Evolutionary conservation across 257 asterid species (phyloP).

Genomic region (Solanum peruvianum): DNA sequence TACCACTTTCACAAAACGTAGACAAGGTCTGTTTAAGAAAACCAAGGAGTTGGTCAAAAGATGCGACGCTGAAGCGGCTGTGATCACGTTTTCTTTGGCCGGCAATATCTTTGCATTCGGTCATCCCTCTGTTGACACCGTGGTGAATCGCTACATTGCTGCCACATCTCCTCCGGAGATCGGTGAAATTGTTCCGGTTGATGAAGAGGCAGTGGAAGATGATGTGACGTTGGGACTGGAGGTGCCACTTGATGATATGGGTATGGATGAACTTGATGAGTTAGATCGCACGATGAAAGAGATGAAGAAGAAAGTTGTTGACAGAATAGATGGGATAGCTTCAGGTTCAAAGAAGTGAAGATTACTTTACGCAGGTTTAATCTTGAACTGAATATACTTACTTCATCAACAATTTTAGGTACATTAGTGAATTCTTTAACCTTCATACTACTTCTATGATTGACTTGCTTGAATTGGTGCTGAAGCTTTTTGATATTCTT

Average conservation of each 20-base stretch:
- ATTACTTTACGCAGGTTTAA: neutral
- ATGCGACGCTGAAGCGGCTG: conserved; percentile 12
- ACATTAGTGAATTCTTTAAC: neutral
- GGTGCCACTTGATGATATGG: neutral
- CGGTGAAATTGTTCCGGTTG: neutral
- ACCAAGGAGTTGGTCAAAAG: conserved; percentile 7
- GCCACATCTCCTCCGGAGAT: neutral
- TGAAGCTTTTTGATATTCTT: neutral
- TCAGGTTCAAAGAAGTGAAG: neutral
- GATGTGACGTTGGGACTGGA: neutral
- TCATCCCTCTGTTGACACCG: conserved; percentile 9
- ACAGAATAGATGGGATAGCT: neutral
- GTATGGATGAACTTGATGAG: conserved; percentile 7
- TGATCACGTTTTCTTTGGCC: conserved; percentile 24
- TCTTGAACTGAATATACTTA: neutral
- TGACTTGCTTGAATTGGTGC: neutral
- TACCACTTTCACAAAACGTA: conserved; percentile 41
- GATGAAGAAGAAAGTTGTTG: conserved; percentile 7
- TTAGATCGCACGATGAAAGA: neutral
- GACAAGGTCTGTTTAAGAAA: conserved; percentile 32
- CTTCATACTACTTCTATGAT: neutral
- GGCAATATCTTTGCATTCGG: conserved; percentile 29
- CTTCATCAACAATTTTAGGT: neutral
- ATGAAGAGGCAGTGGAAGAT: neutral
- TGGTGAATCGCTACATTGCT: conserved; percentile 17